Conservation (phyloP, 2,329 filamentous ascomycete species). For the Xylariaceae sp. region DNA sequence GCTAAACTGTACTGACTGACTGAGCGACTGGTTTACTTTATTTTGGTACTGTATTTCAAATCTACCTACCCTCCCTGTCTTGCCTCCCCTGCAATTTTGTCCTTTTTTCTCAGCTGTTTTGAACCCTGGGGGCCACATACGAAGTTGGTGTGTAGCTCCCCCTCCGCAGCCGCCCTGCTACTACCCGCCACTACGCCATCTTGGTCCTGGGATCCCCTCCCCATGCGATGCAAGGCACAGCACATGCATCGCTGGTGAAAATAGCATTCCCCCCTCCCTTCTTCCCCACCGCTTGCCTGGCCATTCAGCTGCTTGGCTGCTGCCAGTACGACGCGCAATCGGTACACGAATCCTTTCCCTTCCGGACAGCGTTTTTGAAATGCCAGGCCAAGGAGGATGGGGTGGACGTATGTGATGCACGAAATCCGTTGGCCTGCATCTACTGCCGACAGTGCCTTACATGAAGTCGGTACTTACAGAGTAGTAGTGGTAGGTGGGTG, state of each 20-base stretch:
- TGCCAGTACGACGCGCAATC: not conserved
- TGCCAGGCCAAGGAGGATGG: no score
- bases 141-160: conserved; percentile 11
- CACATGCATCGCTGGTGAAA: conserved; percentile 18
- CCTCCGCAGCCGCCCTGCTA: conserved; percentile 10
- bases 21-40: no score
- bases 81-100: not conserved
- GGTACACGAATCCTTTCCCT: not conserved
- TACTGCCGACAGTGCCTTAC: no score
- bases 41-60: no score
- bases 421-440: no score
- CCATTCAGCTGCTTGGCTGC: not conserved
- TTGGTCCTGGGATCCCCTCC: conserved; percentile 11
- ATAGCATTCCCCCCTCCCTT: conserved; percentile 13
- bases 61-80: not conserved
- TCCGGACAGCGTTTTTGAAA: not conserved
- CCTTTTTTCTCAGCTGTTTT: not conserved
- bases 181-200: conserved; percentile 22
- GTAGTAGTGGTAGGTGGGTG: no score
- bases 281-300: conserved; percentile 8
- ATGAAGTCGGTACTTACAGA: no score
- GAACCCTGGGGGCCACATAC: not conserved
- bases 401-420: no score
- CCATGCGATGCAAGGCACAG: conserved; percentile 23
- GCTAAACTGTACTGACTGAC: not conserved